Base-by-base conservation (phyloP, 495 filamentous ascomycete species). In the Neurospora hispaniola region DNA sequence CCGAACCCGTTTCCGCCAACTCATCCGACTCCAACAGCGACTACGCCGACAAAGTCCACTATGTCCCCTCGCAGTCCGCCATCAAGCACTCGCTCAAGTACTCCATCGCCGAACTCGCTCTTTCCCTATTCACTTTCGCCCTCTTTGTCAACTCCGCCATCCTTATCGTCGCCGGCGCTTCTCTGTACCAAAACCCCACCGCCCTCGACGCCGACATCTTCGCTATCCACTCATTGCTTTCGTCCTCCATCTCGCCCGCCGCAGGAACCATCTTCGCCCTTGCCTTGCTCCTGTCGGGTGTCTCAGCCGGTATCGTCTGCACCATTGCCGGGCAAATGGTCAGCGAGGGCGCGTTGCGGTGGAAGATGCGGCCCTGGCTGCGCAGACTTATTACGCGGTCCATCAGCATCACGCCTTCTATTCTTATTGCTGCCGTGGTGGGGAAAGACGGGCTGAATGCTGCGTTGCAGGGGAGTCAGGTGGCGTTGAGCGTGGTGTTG, bases 131-230 rank as follows among this genome's bases (percentile, higher is more conserved):
- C 78, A 93, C 93, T 20, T 96, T 96, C 77, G 94, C 94, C 8
- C 88, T 97, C n/a, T 97, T 97, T 75, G 93, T 97, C 77, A 97
- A 97, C 82, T 92, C 89, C 73, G 87, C 94, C 71, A 97, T 97
- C 77, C 89, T 97, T 68, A 96, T 97, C 78, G 91, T 94, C 23
- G 92, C 94, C 2, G 94, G 93, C 42, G 90, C 93, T 6, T 89
- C 91, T 1, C 89, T 97, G 1, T 93, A 89, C 75, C 84, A 88
- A 9, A 87, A 85, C 23, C 76, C 84, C 4, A 83, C 85, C 14
- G 89, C 90, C 4, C 81, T 85, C 42, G 81, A 86, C 72, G 93
- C 91, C 20, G 91, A 94, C 72, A 89, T 97, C 42, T 97, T 95
- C 79, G 89, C 88, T 27, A 96, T 97, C 75, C 90, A 97, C 79